These are phyloP conservation scores for Cardiospermum halicacabum DNA, from an alignment of 345 rosid species.

Conservation along the genomic window DNA sequence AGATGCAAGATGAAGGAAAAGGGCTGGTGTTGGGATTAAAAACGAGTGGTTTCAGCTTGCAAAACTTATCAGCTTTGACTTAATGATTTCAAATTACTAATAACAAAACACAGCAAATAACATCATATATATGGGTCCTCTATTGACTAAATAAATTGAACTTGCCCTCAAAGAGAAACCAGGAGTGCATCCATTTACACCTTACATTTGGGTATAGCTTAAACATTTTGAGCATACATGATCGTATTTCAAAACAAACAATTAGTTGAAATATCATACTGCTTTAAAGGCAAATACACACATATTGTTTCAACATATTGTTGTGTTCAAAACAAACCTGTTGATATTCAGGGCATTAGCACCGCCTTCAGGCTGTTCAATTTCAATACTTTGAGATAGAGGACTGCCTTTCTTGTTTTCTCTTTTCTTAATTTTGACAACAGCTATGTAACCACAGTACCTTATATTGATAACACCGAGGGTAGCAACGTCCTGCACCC, in stretches of 20 bases:
- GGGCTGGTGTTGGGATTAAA: neutral
- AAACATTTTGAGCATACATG: neutral
- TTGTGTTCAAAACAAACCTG: constrained; percentile 47
- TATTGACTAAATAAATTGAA: neutral
- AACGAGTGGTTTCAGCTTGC: neutral
- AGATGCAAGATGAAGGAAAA: neutral
- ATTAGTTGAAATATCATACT: neutral
- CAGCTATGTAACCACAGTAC: constrained; percentile 78
- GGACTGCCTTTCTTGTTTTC: constrained; percentile 42
- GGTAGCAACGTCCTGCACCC: constrained; percentile 71
- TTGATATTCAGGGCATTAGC: constrained; percentile 94
- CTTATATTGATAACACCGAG: constrained; percentile 78
- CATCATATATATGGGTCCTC: neutral
- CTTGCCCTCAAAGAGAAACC: constrained; percentile 1
- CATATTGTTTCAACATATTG: no score
- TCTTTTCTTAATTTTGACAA: constrained; percentile 63
- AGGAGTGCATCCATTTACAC: neutral
- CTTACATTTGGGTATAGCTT: neutral
- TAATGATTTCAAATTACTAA: neutral
- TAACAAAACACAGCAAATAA: neutral
- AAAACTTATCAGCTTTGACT: neutral
- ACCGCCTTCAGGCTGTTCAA: constrained; percentile 97
- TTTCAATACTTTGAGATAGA: constrained; percentile 55
- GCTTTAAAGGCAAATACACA: neutral
- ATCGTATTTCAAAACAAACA: neutral